Evolutionary conservation across 805 yeast genomes (phyloP).

Genomic region (Saccharomyces cerevisiae): DNA sequence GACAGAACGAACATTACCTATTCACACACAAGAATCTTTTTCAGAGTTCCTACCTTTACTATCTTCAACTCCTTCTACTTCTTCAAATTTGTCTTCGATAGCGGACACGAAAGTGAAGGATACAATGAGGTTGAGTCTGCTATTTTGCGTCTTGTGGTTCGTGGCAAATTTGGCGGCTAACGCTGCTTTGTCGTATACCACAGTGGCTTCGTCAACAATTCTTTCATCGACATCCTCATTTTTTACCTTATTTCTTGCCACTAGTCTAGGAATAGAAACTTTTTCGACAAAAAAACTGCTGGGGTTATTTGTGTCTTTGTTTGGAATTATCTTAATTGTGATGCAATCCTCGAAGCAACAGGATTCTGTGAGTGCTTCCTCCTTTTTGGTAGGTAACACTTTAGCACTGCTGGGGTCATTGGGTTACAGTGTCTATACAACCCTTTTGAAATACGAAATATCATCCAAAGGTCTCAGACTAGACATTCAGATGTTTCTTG

Average conservation of each 20-base stretch:
- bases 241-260: conserved; percentile 76
- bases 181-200: conserved; percentile 73
- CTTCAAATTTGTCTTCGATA: conserved; percentile 11
- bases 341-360: conserved; percentile 23
- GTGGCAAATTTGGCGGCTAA: conserved; percentile 76
- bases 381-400: conserved; percentile 53
- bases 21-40: background rate
- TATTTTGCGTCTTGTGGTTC: conserved; percentile 82
- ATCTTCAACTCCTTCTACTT: background rate
- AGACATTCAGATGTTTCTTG: conserved; percentile 81
- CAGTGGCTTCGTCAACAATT: conserved; percentile 87
- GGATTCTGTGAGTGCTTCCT: background rate
- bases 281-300: conserved; percentile 53
- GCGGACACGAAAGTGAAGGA: conserved; percentile 32
- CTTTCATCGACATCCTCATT: conserved; percentile 85
- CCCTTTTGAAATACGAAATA: conserved; percentile 62
- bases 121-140: conserved; percentile 60
- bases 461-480: conserved; percentile 45
- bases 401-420: conserved; percentile 75
- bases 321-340: conserved; percentile 72
- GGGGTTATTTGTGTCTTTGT: conserved; percentile 59
- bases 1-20: background rate
- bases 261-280: conserved; percentile 54
- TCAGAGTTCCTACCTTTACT: background rate
- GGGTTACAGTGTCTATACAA: conserved; percentile 83